These are phyloP conservation scores for Panaeolus cyanescens DNA, from an alignment of 768 basidiomycete species.

Conservation along the genomic window DNA sequence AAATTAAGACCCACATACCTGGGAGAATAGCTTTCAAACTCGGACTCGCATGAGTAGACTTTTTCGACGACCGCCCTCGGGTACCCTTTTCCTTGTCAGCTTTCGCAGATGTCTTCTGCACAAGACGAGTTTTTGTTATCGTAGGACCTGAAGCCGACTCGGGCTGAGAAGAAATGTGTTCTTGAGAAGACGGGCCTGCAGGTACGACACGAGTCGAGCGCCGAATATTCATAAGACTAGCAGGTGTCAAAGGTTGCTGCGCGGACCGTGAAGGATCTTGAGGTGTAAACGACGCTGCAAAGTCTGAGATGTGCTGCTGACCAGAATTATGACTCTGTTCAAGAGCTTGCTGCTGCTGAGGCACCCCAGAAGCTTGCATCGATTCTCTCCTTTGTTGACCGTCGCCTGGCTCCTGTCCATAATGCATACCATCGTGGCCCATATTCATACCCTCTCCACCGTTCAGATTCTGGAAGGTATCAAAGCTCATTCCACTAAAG, in stretches of 20 bases:
- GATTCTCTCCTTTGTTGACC: not conserved
- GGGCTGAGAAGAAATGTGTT: not conserved
- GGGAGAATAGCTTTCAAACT: slow-evolving; percentile 75
- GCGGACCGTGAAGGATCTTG: not conserved
- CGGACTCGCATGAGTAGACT: slow-evolving; percentile 43
- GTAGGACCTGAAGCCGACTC: not conserved
- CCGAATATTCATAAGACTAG: not conserved
- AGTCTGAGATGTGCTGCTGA: not conserved
- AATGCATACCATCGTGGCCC: not conserved
- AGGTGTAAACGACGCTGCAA: not conserved
- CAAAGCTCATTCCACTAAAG: not conserved
- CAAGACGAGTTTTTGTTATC: not conserved
- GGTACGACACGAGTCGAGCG: not conserved
- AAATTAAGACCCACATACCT: slow-evolving; percentile 36
- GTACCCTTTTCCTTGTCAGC: slow-evolving; percentile 5
- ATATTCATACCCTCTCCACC: not conserved
- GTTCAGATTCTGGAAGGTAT: not conserved
- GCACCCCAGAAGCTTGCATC: not conserved
- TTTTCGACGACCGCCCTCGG: slow-evolving; percentile 14
- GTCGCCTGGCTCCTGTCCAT: not conserved
- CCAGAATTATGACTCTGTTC: not conserved
- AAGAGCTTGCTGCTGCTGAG: not conserved
- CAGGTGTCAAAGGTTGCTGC: slow-evolving; percentile 1
- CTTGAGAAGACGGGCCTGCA: not conserved
- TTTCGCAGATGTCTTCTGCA: slow-evolving; percentile 7